Percentiles rank a stretch among this genome's conserved stretches.
Evolutionary conservation across 257 asterid species (phyloP).

Genomic region (Solanum sitiens): DNA sequence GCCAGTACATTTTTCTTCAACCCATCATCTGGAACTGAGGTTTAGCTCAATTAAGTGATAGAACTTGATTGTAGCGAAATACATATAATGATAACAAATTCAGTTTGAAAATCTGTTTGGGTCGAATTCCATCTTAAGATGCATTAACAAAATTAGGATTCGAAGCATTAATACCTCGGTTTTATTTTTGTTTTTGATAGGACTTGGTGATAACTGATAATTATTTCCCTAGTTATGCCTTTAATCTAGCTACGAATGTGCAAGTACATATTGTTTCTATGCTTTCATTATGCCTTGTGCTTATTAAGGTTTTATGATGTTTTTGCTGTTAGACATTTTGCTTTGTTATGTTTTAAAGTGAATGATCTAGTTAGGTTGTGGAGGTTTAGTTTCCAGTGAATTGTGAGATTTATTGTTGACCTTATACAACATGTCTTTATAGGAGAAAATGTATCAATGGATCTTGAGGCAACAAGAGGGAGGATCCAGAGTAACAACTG

Average conservation of each 20-base stretch:
- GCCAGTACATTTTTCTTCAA: not conserved
- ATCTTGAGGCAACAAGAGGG: constrained; percentile 38
- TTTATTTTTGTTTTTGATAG: not conserved
- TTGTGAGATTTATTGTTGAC: not conserved
- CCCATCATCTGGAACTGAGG: not conserved
- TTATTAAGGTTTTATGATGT: not conserved
- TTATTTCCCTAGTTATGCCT: not conserved
- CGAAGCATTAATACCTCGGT: not conserved
- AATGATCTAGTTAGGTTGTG: not conserved
- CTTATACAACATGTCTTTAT: not conserved
- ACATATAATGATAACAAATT: not conserved
- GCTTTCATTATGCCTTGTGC: not conserved
- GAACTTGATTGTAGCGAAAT: not conserved
- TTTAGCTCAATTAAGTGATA: not conserved
- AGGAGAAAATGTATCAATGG: constrained; percentile 44
- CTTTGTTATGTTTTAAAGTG: not conserved
- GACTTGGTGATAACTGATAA: not conserved
- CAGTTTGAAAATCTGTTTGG: not conserved
- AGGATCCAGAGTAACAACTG: constrained; percentile 29
- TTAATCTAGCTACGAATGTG: not conserved
- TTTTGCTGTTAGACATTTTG: not conserved
- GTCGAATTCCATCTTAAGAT: not conserved
- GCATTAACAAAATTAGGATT: not conserved
- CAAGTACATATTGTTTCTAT: not conserved
- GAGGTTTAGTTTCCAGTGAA: not conserved